A percentile compares a stretch with the other conserved stretches of the same genome.
Conservation (phyloP, 2,329 filamentous ascomycete species). For the Trichoderma guizhouense region DNA sequence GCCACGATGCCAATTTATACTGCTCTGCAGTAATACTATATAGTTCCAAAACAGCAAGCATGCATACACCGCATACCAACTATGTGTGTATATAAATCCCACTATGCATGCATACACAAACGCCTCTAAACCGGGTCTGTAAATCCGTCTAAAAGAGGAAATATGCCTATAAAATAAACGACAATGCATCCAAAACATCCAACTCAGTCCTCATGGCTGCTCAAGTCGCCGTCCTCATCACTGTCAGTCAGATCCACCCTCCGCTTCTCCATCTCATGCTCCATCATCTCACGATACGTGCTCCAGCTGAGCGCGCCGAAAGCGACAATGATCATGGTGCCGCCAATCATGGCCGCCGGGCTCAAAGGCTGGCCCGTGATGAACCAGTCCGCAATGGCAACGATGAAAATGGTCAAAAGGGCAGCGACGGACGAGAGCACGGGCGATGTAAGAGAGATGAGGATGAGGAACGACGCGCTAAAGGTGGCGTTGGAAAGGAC, state of each 20-base stretch:
- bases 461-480: slow-evolving; percentile 85
- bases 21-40: neutral
- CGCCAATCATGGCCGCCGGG: slow-evolving; percentile 73
- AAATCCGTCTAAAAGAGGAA: neutral
- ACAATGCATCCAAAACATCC: neutral
- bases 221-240: slow-evolving; percentile 45
- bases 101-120: slow-evolving; percentile 3
- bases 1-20: neutral
- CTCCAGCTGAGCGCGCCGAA: slow-evolving; percentile 88
- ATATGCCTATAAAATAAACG: neutral
- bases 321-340: slow-evolving; percentile 79
- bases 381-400: slow-evolving; percentile 86
- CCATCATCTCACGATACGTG: slow-evolving; percentile 88
- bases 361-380: slow-evolving; percentile 75
- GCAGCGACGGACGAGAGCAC: slow-evolving; percentile 91
- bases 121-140: slow-evolving; percentile 3
- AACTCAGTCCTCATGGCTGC: slow-evolving; percentile 29
- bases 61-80: neutral
- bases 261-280: slow-evolving; percentile 65
- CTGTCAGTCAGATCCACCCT: slow-evolving; percentile 45
- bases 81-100: neutral
- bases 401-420: slow-evolving; percentile 92
- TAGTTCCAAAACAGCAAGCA: neutral
- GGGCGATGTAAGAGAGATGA: slow-evolving; percentile 89
- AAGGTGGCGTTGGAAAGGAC: slow-evolving; percentile 88